Percentiles rank a stretch among this genome's conserved stretches.
Conservation (phyloP, 2,329 filamentous ascomycete species). For the Colletotrichum theobromicola region DNA sequence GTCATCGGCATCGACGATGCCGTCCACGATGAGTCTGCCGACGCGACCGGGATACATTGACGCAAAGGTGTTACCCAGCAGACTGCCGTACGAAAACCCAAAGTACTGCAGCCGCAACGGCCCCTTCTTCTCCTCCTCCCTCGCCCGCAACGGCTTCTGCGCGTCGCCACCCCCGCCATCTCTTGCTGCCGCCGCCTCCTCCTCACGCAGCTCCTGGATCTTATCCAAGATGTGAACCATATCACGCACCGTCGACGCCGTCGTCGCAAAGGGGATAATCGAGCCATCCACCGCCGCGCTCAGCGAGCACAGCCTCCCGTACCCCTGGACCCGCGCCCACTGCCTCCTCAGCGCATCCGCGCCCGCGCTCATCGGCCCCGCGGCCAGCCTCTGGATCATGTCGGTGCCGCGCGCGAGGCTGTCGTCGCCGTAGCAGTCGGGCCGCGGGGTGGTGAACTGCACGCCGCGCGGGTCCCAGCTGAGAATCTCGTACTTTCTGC, state of each 20-base stretch:
- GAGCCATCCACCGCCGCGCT: slow-evolving; percentile 25
- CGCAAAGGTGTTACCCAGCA: slow-evolving; percentile 39
- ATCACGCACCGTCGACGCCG: slow-evolving; percentile 44
- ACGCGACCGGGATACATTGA: slow-evolving; percentile 41
- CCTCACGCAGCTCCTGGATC: slow-evolving; percentile 36
- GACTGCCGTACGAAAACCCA: slow-evolving; percentile 52
- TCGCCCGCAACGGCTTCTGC: background rate
- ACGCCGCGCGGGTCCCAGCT: slow-evolving; percentile 51
- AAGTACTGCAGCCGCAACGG: slow-evolving; percentile 47
- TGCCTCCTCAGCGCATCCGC: slow-evolving; percentile 1
- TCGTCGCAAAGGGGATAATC: slow-evolving; percentile 38
- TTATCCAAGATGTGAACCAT: slow-evolving; percentile 50
- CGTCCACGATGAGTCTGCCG: slow-evolving; percentile 47
- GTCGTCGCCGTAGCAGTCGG: slow-evolving; percentile 42
- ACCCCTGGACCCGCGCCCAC: slow-evolving; percentile 22
- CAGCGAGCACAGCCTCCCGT: slow-evolving; percentile 32
- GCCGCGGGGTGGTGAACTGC: slow-evolving; percentile 37
- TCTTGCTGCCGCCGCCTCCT: background rate
- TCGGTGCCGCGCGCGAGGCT: slow-evolving; percentile 32
- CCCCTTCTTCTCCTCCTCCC: background rate
- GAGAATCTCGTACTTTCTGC: slow-evolving; percentile 44
- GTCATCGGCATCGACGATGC: slow-evolving; percentile 40
- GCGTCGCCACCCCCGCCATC: background rate
- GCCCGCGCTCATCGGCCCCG: slow-evolving; percentile 29
- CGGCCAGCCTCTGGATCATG: slow-evolving; percentile 34